These are phyloP conservation scores for Aspergillus versicolor DNA, from an alignment of 2,329 filamentous ascomycete species.

Conservation along the genomic window DNA sequence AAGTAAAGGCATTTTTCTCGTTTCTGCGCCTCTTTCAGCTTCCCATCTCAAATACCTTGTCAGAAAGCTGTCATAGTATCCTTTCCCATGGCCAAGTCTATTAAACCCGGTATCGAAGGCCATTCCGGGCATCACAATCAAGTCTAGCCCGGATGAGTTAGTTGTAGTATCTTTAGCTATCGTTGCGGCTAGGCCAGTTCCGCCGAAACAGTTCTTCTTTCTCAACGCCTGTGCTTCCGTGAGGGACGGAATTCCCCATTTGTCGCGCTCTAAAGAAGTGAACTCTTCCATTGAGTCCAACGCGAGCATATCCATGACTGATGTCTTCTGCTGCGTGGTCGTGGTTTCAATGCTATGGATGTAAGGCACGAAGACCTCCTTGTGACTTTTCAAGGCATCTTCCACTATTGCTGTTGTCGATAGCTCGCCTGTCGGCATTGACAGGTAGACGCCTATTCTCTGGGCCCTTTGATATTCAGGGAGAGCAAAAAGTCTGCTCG, in stretches of 20 bases:
- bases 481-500: constrained; percentile 64
- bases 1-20: constrained; percentile 55
- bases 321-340: constrained; percentile 49
- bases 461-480: constrained; percentile 73
- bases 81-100: constrained; percentile 88
- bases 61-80: constrained; percentile 95
- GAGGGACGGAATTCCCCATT: constrained; percentile 94
- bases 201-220: constrained; percentile 73
- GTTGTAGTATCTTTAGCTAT: constrained; percentile 17
- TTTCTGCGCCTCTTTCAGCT: constrained; percentile 30
- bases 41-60: constrained; percentile 63
- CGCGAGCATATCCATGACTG: constrained; percentile 94
- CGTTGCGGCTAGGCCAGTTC: constrained; percentile 44
- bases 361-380: constrained; percentile 89
- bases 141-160: constrained; percentile 60
- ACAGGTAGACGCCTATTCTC: constrained; percentile 82
- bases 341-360: constrained; percentile 62
- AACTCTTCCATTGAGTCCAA: constrained; percentile 74
- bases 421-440: constrained; percentile 86
- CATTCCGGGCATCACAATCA: constrained; percentile 89
- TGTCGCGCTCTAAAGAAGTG: constrained; percentile 71
- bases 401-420: constrained; percentile 80
- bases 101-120: constrained; percentile 78
- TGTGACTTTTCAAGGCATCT: constrained; percentile 73
- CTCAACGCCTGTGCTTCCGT: constrained; percentile 61